phyloP scores from a whole-genome alignment of 2,329 filamentous ascomycete genomes.

The Botryotinia convoluta region DNA sequence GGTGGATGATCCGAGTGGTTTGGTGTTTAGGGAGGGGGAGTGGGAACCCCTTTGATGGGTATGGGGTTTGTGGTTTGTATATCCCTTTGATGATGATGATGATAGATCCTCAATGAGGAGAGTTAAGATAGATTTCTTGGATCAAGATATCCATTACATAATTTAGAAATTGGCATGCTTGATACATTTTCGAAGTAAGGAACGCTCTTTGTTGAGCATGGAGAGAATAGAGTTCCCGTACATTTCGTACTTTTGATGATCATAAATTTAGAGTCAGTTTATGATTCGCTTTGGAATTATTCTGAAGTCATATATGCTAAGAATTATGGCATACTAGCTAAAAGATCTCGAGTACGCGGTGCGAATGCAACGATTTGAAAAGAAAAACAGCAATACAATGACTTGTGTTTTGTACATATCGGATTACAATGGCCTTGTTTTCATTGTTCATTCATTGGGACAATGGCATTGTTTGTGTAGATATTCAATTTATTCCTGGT shows the following conservation, averaged over 20 bases:
- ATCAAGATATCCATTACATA: background rate
- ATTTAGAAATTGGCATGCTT: background rate
- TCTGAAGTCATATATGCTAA: background rate
- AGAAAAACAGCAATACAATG: too few relatives aligned
- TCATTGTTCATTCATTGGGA: background rate
- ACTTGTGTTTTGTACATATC: background rate
- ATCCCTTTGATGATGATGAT: background rate
- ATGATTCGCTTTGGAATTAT: background rate
- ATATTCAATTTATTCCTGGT: background rate
- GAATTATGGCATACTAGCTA: background rate
- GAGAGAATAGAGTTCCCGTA: background rate
- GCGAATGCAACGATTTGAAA: background rate
- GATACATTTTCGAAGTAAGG: background rate
- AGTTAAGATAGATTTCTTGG: background rate
- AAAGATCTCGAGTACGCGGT: background rate
- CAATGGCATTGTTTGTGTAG: background rate
- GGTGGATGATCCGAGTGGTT: background rate
- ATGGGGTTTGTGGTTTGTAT: background rate
- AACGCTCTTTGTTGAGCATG: background rate
- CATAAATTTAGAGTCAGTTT: background rate
- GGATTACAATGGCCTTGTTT: background rate
- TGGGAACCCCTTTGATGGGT: background rate
- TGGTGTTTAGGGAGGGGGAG: background rate
- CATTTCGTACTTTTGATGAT: background rate
- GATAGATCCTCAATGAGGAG: background rate